Conservation (phyloP, 2,329 filamentous ascomycete species). For the Aspergillus tamarii region DNA sequence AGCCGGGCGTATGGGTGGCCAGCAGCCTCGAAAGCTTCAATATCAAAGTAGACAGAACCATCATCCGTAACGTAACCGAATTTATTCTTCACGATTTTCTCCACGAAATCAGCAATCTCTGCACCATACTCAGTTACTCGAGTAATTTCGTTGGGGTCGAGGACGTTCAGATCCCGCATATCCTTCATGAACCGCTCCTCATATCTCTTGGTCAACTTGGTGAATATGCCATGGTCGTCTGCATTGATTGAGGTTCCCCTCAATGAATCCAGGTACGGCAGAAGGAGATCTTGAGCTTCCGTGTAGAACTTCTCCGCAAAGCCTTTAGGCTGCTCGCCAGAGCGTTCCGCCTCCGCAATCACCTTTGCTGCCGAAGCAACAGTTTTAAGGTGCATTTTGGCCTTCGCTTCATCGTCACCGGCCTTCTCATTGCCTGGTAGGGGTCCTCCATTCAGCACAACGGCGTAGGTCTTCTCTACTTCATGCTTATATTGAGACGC, state of each 20-base stretch:
- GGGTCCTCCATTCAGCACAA: constrained; percentile 58
- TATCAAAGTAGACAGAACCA: constrained; percentile 94
- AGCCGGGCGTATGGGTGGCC: constrained; percentile 86
- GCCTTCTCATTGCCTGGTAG: constrained; percentile 59
- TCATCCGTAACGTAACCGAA: constrained; percentile 77
- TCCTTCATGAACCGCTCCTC: constrained; percentile 87
- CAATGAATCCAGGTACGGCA: constrained; percentile 77
- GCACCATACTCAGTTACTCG: constrained; percentile 91
- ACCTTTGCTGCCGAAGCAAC: constrained; percentile 57
- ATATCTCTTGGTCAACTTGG: constrained; percentile 80
- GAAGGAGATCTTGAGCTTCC: constrained; percentile 69
- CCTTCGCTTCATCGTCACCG: constrained; percentile 79
- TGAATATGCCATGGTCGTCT: constrained; percentile 76
- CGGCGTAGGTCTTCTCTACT: constrained; percentile 56
- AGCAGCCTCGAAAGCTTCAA: constrained; percentile 77
- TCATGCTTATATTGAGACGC: constrained; percentile 53
- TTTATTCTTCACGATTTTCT: constrained; percentile 79
- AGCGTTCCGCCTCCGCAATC: constrained; percentile 42
- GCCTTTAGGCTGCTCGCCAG: constrained; percentile 25
- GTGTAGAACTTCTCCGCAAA: constrained; percentile 55
- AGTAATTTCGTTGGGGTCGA: constrained; percentile 79
- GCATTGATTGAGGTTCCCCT: constrained; percentile 61
- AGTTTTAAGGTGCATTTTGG: constrained; percentile 84
- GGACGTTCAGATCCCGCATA: constrained; percentile 82
- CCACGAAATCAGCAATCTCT: constrained; percentile 83